A percentile compares a stretch with the other conserved stretches of the same genome.
phyloP scores from a whole-genome alignment of 176 grass and related monocot species.

The Musa troglodytarum region DNA sequence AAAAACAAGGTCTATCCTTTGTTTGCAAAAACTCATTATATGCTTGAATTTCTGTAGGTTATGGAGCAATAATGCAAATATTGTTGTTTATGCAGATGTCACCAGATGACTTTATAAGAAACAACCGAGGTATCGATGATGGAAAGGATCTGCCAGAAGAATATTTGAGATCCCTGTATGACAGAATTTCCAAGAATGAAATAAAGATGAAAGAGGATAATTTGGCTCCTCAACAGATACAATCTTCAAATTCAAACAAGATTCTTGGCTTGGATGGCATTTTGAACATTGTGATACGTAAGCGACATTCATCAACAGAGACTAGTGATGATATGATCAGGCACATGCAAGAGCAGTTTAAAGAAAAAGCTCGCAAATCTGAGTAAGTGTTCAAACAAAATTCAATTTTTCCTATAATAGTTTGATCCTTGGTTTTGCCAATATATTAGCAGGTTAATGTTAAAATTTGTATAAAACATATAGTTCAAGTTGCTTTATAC shows the following conservation, averaged over 20 bases:
- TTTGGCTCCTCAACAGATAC: slow-evolving; percentile 76
- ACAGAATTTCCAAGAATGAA: slow-evolving; percentile 87
- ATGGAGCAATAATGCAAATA: slow-evolving; percentile 17
- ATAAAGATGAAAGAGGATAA: slow-evolving; percentile 99
- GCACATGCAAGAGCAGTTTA: slow-evolving; percentile 98
- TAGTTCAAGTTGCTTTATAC: slow-evolving; percentile 3
- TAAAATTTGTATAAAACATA: background rate
- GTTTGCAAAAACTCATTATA: slow-evolving; percentile 21
- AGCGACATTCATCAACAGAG: slow-evolving; percentile 69
- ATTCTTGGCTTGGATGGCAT: slow-evolving; percentile 97
- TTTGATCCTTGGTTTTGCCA: background rate
- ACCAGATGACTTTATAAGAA: slow-evolving; percentile 94
- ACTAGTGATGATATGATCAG: slow-evolving; percentile 93
- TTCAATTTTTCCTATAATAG: background rate
- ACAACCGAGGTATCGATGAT: slow-evolving; percentile 92
- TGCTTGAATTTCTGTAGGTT: background rate
- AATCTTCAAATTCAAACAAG: slow-evolving; percentile 78
- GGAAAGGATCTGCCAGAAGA: slow-evolving; percentile 96
- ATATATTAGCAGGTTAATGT: background rate
- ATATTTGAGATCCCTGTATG: slow-evolving; percentile 95
- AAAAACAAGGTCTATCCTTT: slow-evolving; percentile 72
- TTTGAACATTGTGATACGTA: slow-evolving; percentile 93
- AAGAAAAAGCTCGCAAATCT: slow-evolving; percentile 97
- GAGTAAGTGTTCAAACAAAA: slow-evolving; percentile 53
- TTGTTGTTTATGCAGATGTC: slow-evolving; percentile 77